phyloP scores from a whole-genome alignment of 1,139 yeast species.

The Pichia norvegensis region DNA sequence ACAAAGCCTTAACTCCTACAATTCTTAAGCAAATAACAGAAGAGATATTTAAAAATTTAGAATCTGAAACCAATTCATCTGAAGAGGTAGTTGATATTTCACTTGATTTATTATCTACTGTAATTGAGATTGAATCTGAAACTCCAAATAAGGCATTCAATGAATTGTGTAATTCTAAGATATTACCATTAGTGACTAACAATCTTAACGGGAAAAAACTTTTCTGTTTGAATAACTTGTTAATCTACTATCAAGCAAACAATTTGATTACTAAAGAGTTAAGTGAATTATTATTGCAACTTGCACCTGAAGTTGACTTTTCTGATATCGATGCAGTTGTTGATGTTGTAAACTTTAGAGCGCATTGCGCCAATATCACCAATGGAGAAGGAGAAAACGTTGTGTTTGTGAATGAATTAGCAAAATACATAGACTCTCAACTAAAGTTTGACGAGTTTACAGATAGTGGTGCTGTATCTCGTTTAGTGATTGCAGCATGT shows the following conservation, averaged over 20 bases:
- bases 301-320: conserved; percentile 2
- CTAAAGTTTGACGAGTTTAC: conserved; percentile 3
- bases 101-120: conserved; percentile 67
- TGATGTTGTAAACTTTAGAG: conserved; percentile 20
- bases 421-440: conserved; percentile 8
- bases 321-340: conserved; percentile 13
- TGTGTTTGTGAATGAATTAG: conserved; percentile 3
- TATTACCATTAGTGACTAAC: conserved; percentile 25
- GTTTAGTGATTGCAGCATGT: conserved; percentile 17
- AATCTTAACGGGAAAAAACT: conserved; percentile 42
- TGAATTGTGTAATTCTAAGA: conserved; percentile 11
- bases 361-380: conserved; percentile 5
- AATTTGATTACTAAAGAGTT: conserved; percentile 10
- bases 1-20: conserved; percentile 24
- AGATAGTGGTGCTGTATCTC: conserved; percentile 12
- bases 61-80: conserved; percentile 32
- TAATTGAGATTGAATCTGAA: conserved; percentile 50
- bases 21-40: conserved; percentile 16
- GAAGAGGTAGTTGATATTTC: conserved; percentile 61
- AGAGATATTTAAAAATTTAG: conserved; percentile 17
- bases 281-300: conserved; percentile 12
- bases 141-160: conserved; percentile 11
- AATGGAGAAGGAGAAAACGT: conserved; percentile 9
- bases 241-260: conserved; percentile 42
- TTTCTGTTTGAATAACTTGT: conserved; percentile 61